phyloP scores from a whole-genome alignment of 257 asterid species.

The Solanum arcanum region DNA sequence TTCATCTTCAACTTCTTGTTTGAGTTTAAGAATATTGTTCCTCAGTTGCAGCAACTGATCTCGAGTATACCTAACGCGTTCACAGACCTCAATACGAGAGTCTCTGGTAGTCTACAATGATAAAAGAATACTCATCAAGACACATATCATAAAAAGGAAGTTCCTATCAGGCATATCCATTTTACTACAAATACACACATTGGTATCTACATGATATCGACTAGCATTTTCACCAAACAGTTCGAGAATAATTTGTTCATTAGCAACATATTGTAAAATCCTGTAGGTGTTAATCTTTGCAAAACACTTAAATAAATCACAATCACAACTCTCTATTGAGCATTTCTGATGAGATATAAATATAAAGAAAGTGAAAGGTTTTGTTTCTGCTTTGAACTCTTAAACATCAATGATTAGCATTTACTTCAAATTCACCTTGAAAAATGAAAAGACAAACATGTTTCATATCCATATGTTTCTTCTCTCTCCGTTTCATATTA shows the following conservation, averaged over 20 bases:
- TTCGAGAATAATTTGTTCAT: background rate
- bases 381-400: background rate
- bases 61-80: constrained; percentile 39
- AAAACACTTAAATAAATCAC: too few relatives aligned
- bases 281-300: background rate
- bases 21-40: constrained; percentile 54
- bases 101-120: constrained; percentile 50
- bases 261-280: background rate
- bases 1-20: constrained; percentile 74
- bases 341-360: background rate
- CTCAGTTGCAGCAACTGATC: constrained; percentile 65
- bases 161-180: too few relatives aligned
- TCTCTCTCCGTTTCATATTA: too few relatives aligned
- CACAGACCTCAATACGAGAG: constrained; percentile 33
- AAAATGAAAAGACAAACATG: too few relatives aligned
- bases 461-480: too few relatives aligned
- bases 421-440: too few relatives aligned
- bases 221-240: background rate
- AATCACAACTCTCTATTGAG: too few relatives aligned
- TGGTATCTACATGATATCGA: background rate
- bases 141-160: background rate
- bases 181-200: constrained; percentile 13
- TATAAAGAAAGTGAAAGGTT: background rate
- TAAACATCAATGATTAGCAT: background rate
- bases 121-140: background rate